Percentiles rank a stretch among this genome's conserved stretches.
These are phyloP conservation scores for Akanthomyces muscarius DNA, from an alignment of 2,329 filamentous ascomycete species.

Conservation along the genomic window DNA sequence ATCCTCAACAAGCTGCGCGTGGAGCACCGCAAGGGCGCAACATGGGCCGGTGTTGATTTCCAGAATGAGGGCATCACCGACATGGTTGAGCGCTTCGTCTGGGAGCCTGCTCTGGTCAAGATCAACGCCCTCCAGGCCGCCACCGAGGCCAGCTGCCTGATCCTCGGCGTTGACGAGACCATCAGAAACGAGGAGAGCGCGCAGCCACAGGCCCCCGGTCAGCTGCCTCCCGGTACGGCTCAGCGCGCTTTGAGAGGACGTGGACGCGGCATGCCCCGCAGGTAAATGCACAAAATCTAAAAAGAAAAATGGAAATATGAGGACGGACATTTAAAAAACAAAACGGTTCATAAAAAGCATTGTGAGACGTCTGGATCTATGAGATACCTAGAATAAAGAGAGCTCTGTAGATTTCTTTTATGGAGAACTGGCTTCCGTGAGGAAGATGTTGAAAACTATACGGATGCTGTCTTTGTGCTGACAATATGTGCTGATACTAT, in stretches of 20 bases:
- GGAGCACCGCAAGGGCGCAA: slow-evolving; percentile 88
- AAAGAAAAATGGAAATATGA: slow-evolving; percentile 18
- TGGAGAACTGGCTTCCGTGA: not conserved
- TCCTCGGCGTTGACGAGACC: slow-evolving; percentile 94
- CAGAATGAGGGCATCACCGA: slow-evolving; percentile 85
- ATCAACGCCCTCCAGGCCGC: slow-evolving; percentile 95
- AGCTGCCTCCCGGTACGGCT: slow-evolving; percentile 76
- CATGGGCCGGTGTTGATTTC: slow-evolving; percentile 96
- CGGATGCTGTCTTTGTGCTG: not conserved
- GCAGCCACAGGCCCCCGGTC: slow-evolving; percentile 73
- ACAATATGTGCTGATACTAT: not conserved
- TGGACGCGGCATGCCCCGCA: slow-evolving; percentile 84
- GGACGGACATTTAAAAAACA: slow-evolving; percentile 19
- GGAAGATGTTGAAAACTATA: not conserved
- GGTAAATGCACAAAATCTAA: slow-evolving; percentile 42
- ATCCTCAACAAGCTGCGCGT: slow-evolving; percentile 95
- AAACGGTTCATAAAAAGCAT: slow-evolving; percentile 19
- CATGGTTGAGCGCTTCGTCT: slow-evolving; percentile 94
- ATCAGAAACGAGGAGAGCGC: slow-evolving; percentile 96
- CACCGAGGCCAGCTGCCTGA: slow-evolving; percentile 91
- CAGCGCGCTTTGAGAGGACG: slow-evolving; percentile 81
- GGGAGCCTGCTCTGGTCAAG: slow-evolving; percentile 96
- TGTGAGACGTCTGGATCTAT: slow-evolving; percentile 31
- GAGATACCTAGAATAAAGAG: slow-evolving; percentile 30
- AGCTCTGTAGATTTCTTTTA: slow-evolving; percentile 22